These are phyloP conservation scores for Graphilbum fragrans DNA, from an alignment of 2,329 filamentous ascomycete species.

Conservation along the genomic window DNA sequence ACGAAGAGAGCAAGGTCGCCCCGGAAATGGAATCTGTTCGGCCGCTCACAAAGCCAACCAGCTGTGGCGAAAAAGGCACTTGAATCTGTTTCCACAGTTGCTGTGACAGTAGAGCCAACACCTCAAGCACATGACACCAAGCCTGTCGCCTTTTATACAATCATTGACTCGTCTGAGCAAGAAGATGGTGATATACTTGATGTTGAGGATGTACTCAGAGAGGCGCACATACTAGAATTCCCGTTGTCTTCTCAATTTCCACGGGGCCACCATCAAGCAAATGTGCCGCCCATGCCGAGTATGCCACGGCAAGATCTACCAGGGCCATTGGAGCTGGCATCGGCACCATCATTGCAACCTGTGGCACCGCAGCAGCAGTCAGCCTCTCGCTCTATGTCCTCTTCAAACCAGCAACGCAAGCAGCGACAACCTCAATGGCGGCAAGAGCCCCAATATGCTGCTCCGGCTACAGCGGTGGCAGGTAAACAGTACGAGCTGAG, in stretches of 20 bases:
- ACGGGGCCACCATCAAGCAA: too few species aligned
- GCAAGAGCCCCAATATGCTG: too few species aligned
- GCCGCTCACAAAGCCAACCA: conserved; percentile 36
- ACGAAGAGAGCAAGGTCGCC: conserved; percentile 42
- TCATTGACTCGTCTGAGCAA: conserved; percentile 47
- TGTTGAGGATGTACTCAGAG: conserved; percentile 35
- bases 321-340: too few species aligned
- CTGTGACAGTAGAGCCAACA: conserved; percentile 34
- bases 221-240: conserved; percentile 27
- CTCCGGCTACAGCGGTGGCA: too few species aligned
- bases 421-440: too few species aligned
- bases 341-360: too few species aligned
- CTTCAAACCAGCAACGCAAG: too few species aligned
- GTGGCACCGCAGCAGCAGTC: too few species aligned
- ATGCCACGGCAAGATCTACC: neutral
- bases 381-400: too few species aligned
- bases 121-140: conserved; percentile 38
- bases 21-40: conserved; percentile 52
- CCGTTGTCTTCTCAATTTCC: neutral
- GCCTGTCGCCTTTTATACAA: conserved; percentile 46
- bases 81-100: conserved; percentile 24
- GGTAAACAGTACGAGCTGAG: too few species aligned
- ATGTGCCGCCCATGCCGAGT: too few species aligned
- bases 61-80: conserved; percentile 24
- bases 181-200: conserved; percentile 27